A percentile compares a stretch with the other conserved stretches of the same genome.
phyloP scores from a whole-genome alignment of 805 yeast genomes.

The Metschnikowia kofuensis region DNA sequence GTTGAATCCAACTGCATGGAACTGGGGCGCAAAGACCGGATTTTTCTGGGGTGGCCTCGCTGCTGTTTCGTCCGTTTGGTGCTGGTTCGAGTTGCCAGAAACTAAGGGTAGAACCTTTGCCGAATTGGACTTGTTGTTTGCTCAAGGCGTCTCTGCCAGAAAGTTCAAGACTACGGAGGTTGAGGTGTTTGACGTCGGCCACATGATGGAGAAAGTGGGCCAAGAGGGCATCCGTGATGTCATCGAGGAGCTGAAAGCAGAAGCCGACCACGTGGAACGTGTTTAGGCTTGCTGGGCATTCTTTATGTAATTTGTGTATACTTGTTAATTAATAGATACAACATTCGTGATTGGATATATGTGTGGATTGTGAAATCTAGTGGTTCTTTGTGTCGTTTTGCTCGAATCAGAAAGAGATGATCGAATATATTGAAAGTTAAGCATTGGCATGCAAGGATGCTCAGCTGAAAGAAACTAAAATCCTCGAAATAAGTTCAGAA shows the following conservation, averaged over 20 bases:
- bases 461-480: too few relatives aligned
- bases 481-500: too few relatives aligned
- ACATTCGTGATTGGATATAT: too few relatives aligned
- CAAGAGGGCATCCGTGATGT: slow-evolving; percentile 31
- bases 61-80: slow-evolving; percentile 39
- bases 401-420: too few relatives aligned
- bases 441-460: too few relatives aligned
- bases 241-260: slow-evolving; percentile 20
- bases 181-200: slow-evolving; percentile 37
- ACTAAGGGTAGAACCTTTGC: slow-evolving; percentile 56
- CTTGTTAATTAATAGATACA: neutral
- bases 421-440: too few relatives aligned
- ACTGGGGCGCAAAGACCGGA: slow-evolving; percentile 46
- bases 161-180: slow-evolving; percentile 39
- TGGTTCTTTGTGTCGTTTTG: too few relatives aligned
- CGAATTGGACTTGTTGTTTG: slow-evolving; percentile 57
- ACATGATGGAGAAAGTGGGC: slow-evolving; percentile 35
- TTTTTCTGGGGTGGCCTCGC: slow-evolving; percentile 42
- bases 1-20: slow-evolving; percentile 46
- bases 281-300: slow-evolving; percentile 1
- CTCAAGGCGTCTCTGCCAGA: slow-evolving; percentile 37
- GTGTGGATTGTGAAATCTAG: too few relatives aligned
- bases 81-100: slow-evolving; percentile 56
- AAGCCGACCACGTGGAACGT: slow-evolving; percentile 14
- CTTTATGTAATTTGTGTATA: neutral